Conservation (phyloP, 139 green algal genomes). For the Limnomonas spitsbergensis region DNA sequence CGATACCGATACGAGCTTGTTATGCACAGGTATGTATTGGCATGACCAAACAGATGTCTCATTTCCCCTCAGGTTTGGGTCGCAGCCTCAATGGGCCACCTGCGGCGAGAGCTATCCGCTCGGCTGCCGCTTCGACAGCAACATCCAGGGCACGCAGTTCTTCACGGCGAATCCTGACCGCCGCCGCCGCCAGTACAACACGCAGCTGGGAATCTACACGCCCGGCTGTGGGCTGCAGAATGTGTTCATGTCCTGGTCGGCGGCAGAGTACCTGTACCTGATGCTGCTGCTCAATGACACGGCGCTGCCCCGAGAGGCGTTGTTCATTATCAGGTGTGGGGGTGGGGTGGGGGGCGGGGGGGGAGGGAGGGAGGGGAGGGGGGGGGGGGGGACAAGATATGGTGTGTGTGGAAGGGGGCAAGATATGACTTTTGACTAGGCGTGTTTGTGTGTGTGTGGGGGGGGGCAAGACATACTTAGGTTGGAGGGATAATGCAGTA, state of each 20-base stretch:
- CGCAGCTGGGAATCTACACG: constrained; percentile 35
- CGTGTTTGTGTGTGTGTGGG: too few relatives aligned
- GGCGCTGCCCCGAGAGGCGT: constrained; percentile 64
- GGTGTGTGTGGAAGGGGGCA: too few relatives aligned
- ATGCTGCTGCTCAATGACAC: constrained; percentile 45
- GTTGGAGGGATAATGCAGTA: too few relatives aligned
- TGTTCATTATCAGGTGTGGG: constrained; percentile 46
- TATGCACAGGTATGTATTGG: too few relatives aligned
- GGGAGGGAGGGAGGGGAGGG: too few relatives aligned
- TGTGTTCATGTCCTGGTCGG: constrained; percentile 69
- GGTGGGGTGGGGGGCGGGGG: too few relatives aligned
- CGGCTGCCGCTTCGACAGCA: constrained; percentile 73
- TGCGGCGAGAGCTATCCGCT: constrained; percentile 83
- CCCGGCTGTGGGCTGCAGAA: constrained; percentile 36
- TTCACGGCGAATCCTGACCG: constrained; percentile 76
- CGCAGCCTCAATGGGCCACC: constrained; percentile 81
- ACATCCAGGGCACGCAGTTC: constrained; percentile 55
- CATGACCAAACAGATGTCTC: too few relatives aligned
- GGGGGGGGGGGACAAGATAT: too few relatives aligned
- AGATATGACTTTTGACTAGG: too few relatives aligned
- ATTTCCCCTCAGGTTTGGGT: constrained; percentile 60
- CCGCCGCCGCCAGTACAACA: constrained; percentile 71
- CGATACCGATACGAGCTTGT: too few relatives aligned
- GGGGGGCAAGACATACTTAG: too few relatives aligned
- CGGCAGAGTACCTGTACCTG: constrained; percentile 83